Base-by-base conservation (phyloP, 2,329 filamentous ascomycete genomes). In the Pseudogymnoascus sp. region DNA sequence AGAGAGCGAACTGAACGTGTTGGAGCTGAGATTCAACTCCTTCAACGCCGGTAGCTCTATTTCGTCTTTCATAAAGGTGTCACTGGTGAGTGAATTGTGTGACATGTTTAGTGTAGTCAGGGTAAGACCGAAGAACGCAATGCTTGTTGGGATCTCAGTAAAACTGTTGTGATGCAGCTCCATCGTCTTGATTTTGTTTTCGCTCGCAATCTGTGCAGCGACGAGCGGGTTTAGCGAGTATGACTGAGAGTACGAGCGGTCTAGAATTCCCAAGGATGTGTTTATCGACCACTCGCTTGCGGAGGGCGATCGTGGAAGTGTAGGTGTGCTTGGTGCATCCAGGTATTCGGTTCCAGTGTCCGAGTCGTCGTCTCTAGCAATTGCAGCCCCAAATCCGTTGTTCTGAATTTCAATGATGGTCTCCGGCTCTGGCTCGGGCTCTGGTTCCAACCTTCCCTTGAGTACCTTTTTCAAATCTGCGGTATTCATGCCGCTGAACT, bases 381-480 rank as follows among this genome's bases (percentile, higher is more conserved):
- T 21, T 36, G 28, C 18, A 12, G 49, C n/a, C 16, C 28, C 49
- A 11, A 21, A 56, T 56, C 28, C 49, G 43, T 62, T 14, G 59
- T 34, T 11, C 66, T 65, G 11, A 66, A 73, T 72, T 62, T 77
- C 71, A 2, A 73, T 75, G 64, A 77, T 75, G 14, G 42, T 59
- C 25, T 25, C 28, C 6, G 14, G 65, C 2, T 69, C 67, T 16
- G 36, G 31, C 28, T 65, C 64, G 64, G 73, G 62, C 66, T 75
- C 68, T 16, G 89, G 84, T 72, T 86, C 83, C 65, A 93, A 77
- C 25, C 90, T 84, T 37, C 82, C 82, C 18, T 84, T 82, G 46
- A 97, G 77, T 46, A 87, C 85, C 43, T 84, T 83, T 75, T 96
- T 96, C 66, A 97, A 78, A 62, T 95, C 89, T 12, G 91, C 89